phyloP scores from a whole-genome alignment of 371 early-diverging fungal genomes.

The Saksenaea vasiformis region DNA sequence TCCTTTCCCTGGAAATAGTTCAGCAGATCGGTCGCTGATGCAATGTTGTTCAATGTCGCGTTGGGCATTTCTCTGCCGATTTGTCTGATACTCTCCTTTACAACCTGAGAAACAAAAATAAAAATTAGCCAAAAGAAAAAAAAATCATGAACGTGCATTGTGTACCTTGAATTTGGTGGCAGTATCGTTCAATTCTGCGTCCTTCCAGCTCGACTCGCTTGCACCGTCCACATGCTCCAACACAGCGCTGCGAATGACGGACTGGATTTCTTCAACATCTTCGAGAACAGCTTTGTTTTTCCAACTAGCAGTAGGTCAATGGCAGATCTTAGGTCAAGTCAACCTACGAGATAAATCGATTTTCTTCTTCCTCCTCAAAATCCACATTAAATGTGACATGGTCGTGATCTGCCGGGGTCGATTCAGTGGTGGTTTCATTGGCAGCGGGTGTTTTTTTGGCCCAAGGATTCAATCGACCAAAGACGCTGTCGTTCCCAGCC shows the following conservation, averaged over 20 bases:
- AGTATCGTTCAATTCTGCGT: conserved; percentile 16
- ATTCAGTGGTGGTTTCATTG: conserved; percentile 10
- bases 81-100: conserved; percentile 45
- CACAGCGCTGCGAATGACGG: conserved; percentile 32
- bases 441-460: conserved; percentile 30
- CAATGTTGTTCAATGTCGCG: conserved; percentile 31
- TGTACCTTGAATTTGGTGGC: conserved; percentile 40
- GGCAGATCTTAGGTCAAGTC: background rate
- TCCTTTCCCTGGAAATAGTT: conserved; percentile 24
- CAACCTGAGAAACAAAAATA: conserved; percentile 20
- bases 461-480: conserved; percentile 50
- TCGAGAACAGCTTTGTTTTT: conserved; percentile 23
- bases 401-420: conserved; percentile 23
- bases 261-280: conserved; percentile 30
- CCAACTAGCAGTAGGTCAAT: conserved; percentile 28
- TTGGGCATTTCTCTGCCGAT: conserved; percentile 47
- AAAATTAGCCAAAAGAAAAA: background rate
- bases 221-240: conserved; percentile 26
- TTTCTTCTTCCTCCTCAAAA: conserved; percentile 27
- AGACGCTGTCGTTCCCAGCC: conserved; percentile 27
- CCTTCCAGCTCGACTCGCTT: conserved; percentile 32
- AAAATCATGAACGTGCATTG: background rate
- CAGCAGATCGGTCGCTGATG: conserved; percentile 35
- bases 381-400: conserved; percentile 35
- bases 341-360: conserved; percentile 6